Conservation (phyloP, 1,284 basidiomycete genomes). For the Ustilago curta region DNA sequence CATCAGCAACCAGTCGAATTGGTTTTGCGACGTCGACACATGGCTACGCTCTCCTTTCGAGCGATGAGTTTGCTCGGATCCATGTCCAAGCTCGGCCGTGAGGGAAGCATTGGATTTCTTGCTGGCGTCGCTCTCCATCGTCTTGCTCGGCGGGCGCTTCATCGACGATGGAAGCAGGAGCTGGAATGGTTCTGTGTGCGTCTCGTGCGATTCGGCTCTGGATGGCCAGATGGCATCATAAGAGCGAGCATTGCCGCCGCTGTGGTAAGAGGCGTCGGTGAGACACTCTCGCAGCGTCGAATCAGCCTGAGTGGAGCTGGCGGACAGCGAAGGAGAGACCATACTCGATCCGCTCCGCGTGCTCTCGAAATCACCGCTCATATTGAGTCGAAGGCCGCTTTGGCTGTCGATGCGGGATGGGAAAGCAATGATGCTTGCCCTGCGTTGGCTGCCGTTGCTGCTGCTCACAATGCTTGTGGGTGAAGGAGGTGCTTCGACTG, state of each 20-base stretch:
- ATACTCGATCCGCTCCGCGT: neutral
- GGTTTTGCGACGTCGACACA: neutral
- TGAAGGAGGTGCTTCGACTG: conserved; percentile 21
- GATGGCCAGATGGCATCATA: neutral
- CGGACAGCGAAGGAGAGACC: conserved; percentile 18
- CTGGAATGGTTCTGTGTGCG: neutral
- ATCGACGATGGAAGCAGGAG: conserved; percentile 36
- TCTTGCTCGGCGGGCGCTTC: conserved; percentile 27
- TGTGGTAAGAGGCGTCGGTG: no score
- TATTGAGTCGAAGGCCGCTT: neutral
- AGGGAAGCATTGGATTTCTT: conserved; percentile 21
- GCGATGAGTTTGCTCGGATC: neutral
- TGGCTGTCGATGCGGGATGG: neutral
- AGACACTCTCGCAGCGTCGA: neutral
- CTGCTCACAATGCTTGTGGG: conserved; percentile 11
- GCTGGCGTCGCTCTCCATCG: conserved; percentile 11
- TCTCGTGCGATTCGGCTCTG: neutral
- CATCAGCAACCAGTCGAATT: conserved; percentile 13
- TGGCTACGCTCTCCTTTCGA: neutral
- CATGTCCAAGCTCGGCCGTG: conserved; percentile 24
- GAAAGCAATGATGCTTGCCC: conserved; percentile 20
- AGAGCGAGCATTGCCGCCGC: neutral
- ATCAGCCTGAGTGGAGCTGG: conserved; percentile 14
- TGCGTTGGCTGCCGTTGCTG: conserved; percentile 5
- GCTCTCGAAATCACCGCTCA: neutral